Evolutionary conservation across 1,284 basidiomycete species (phyloP), one percentile per base, ranked within the genome.

Genomic region (Apiotrichum siamense): DNA sequence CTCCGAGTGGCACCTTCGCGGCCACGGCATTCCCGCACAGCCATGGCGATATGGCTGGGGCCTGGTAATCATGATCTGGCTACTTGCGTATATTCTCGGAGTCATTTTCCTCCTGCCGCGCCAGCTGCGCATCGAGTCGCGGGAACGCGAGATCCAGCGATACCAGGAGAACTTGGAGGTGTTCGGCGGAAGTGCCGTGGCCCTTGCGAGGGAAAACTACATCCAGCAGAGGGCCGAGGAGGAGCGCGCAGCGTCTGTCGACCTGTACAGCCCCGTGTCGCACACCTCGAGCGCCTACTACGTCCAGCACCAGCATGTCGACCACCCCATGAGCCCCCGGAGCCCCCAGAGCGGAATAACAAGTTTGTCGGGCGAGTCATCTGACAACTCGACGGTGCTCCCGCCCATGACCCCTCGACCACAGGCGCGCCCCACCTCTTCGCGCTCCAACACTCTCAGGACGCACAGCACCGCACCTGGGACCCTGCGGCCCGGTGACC

Each of bases 31-130:
- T 0, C 45, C 59, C 1, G 44, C 37, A 13, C 49, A 54, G 3
- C 63, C 65, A 4, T 63, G 58, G 49, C 64, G 62, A 43, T 58
- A 55, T 5, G 64, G 64, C n/a, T 68, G 65, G 66, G 66, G 64
- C 12, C 4, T 67, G 5, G 44, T 67, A 24, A 52, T 67, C 24
- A 58, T 40, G 20, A 4, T 52, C 20, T 58, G 54, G 57, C 38
- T 53, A 4, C 1, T 37, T 1, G 15, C 27, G 7, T 60, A 63
- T 35, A 25, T 67, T 55, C 44, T 68, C 52, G 44, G 42, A 46
- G 46, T 70, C 45, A 37, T 45, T 15, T 58, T 55, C 50, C 43
- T 57, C 50, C 47, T 63, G 9, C 61, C 59, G 4, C 45, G 54
- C 11, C 61, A 61, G 44, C 49, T 54, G 20, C 46, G 41, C n/a